Base-by-base conservation (phyloP, 192 early-diverging fungal genomes). In the Mortierella alpina region DNA sequence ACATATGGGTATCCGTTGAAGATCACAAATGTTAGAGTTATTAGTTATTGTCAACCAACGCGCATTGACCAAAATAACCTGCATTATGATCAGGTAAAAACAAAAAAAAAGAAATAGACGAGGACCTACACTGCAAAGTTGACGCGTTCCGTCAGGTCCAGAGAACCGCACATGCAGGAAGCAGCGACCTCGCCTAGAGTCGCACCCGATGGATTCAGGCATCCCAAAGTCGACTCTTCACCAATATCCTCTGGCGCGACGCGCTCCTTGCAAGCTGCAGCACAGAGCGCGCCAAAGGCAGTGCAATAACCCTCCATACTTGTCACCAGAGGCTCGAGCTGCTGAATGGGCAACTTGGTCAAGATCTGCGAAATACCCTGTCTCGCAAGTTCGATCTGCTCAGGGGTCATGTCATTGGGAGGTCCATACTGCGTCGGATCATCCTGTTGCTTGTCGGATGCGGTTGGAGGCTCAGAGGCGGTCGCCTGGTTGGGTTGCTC, bases 61-160 rank as follows among this genome's bases (percentile, higher is more conserved):
- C 31, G 31, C 31, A 31, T 31, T 31, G 31, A 31, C 31, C 31
- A 31, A 56, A 56, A 6, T 56, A 22, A 56, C 8, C 8, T 9
- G 9, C 54, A 56, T 56, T 2, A 22, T 2, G 13, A 14, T 4
- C 45, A 18, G 6, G 46, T 7, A 46, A 45, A 18, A 48, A 5
- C n/a, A 10, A 63, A 12, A 63, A 40, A 49, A 63, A 15, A 3
- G 2, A 9, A 45, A n/a, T 46, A 10, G 46, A 6, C 51, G 63
- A 53, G 12, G 11, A 54, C 58, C 54, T 67, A 74, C 64, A 74
- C 41, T 2, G 72, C 72, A 62, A 75, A 67, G 58, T 75, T 75
- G 58, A 75, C 65, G 14, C 72, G 72, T 14, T 66, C 64, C 23
- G 72, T 68, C 40, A 75, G 23, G 17, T 75, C 64, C 39, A 14